These are phyloP conservation scores for Stevia rebaudiana DNA, from an alignment of 140 eudicot genomes.

Conservation along the genomic window DNA sequence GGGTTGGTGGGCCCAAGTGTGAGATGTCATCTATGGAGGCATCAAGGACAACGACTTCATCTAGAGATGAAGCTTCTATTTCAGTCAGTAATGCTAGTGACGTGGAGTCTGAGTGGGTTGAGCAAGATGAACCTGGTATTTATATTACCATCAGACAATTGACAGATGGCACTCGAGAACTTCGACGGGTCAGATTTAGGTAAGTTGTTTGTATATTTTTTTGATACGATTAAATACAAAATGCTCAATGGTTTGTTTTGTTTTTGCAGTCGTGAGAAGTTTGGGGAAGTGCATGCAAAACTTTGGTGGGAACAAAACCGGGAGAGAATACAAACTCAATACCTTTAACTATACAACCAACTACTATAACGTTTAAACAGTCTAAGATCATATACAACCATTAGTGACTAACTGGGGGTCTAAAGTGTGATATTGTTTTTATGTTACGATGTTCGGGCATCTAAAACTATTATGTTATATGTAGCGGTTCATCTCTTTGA, in stretches of 20 bases:
- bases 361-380: conserved; percentile 14
- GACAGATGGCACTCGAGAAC: conserved; percentile 88
- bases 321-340: conserved; percentile 92
- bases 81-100: conserved; percentile 96
- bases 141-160: conserved; percentile 92
- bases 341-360: conserved; percentile 43
- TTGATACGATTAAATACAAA: neutral
- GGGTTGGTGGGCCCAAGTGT: conserved; percentile 44
- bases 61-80: conserved; percentile 86
- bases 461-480: conserved; percentile 10
- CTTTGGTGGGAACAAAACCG: conserved; percentile 96
- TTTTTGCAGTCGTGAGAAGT: conserved; percentile 73
- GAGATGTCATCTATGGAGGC: conserved; percentile 83
- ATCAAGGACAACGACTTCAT: conserved; percentile 80
- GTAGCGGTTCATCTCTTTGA: conserved; percentile 13
- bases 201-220: conserved; percentile 1
- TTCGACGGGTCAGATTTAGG: conserved; percentile 98
- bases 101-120: conserved; percentile 91
- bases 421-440: conserved; percentile 24
- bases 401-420: conserved; percentile 18
- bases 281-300: conserved; percentile 90
- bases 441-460: neutral
- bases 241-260: neutral
- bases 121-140: conserved; percentile 96
- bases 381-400: conserved; percentile 7